Evolutionary conservation across 2,329 filamentous ascomycete genomes (phyloP).

Genomic region (Ceratocystis ficicola): DNA sequence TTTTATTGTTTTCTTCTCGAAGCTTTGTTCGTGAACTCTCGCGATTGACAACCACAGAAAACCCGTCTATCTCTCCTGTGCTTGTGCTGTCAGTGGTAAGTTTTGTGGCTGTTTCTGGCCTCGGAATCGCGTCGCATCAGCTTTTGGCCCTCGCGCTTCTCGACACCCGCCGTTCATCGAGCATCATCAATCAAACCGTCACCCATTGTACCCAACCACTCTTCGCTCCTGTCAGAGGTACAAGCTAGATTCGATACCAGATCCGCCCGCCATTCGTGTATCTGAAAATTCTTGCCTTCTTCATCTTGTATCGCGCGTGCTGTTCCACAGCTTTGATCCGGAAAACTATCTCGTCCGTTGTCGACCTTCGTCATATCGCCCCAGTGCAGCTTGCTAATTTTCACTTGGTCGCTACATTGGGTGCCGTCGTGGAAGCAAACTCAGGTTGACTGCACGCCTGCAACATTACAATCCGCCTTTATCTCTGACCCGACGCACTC

Average conservation of each 20-base stretch:
- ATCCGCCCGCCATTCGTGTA: slow-evolving; percentile 1
- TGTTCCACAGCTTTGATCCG: not conserved
- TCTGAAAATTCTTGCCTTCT: slow-evolving; percentile 2
- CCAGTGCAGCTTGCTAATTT: not conserved
- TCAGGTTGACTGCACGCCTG: not conserved
- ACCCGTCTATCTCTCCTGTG: not conserved
- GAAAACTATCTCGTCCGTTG: not conserved
- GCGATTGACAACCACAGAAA: not conserved
- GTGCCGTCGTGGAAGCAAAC: not conserved
- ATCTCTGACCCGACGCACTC: not conserved
- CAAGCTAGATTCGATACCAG: slow-evolving; percentile 3
- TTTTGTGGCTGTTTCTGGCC: not conserved
- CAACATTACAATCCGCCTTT: not conserved
- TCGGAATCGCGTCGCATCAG: not conserved
- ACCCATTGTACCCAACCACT: not conserved
- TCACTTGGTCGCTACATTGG: not conserved
- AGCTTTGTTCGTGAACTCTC: not conserved
- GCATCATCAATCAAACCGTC: not conserved
- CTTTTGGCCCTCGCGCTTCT: not conserved
- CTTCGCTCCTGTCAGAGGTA: not conserved
- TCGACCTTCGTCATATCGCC: not conserved
- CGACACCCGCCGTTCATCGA: not conserved
- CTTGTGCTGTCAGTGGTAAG: slow-evolving; percentile 1
- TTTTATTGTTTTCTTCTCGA: not conserved
- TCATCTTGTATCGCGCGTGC: slow-evolving; percentile 1